These are phyloP conservation scores for Aspergillus proliferans DNA, from an alignment of 2,329 filamentous ascomycete genomes.

Conservation along the genomic window DNA sequence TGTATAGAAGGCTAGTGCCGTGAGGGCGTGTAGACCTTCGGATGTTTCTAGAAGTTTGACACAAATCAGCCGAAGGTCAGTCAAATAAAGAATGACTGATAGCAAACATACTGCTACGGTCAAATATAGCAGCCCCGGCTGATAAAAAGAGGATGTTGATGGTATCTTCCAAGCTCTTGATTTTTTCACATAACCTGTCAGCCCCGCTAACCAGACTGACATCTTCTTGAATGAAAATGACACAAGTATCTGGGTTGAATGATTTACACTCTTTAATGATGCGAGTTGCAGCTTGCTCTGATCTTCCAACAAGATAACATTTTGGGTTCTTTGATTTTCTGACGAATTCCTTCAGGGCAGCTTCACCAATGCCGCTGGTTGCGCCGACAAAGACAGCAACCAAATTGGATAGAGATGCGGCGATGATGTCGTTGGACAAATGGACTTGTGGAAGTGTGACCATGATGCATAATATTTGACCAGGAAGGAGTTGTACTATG, in stretches of 20 bases:
- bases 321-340: constrained; percentile 32
- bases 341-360: constrained; percentile 42
- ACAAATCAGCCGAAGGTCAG: background rate
- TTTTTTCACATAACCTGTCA: constrained; percentile 46
- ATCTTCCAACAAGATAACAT: constrained; percentile 47
- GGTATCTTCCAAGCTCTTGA: constrained; percentile 44
- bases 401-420: constrained; percentile 21
- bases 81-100: background rate
- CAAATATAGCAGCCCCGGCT: constrained; percentile 38
- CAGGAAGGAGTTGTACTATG: too few relatives aligned
- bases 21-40: constrained; percentile 52
- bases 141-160: constrained; percentile 54
- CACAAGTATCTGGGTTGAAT: constrained; percentile 41
- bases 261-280: constrained; percentile 39
- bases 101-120: constrained; percentile 12
- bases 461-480: too few relatives aligned
- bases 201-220: constrained; percentile 44
- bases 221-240: constrained; percentile 44
- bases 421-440: background rate
- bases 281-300: constrained; percentile 33
- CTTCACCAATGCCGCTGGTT: constrained; percentile 48
- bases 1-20: constrained; percentile 51
- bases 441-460: too few relatives aligned
- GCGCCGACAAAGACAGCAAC: constrained; percentile 48
- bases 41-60: constrained; percentile 41